phyloP scores from a whole-genome alignment of 2,329 filamentous ascomycete species.

The Aureobasidium sp. region DNA sequence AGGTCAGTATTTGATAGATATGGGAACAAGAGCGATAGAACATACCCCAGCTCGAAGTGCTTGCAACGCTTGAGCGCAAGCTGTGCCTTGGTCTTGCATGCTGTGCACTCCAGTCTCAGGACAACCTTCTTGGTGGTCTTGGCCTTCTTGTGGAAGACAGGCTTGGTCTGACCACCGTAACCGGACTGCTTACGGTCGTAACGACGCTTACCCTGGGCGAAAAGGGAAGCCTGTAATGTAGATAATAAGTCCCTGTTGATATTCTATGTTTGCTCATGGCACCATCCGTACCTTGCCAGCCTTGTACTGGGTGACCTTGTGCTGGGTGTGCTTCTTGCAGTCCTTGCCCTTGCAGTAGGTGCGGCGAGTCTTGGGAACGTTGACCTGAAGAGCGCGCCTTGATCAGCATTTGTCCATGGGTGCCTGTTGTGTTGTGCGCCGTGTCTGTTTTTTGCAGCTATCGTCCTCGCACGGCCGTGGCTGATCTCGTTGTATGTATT shows the following conservation, averaged over 20 bases:
- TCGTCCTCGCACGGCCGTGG: neutral
- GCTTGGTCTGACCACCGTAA: no score
- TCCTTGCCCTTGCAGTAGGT: slow-evolving; percentile 97
- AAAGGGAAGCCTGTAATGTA: slow-evolving; percentile 65
- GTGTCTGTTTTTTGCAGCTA: neutral
- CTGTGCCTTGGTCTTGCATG: slow-evolving; percentile 98
- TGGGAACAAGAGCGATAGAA: slow-evolving; percentile 24
- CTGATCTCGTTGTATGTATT: neutral
- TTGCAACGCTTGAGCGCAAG: slow-evolving; percentile 99
- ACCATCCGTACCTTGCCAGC: slow-evolving; percentile 68
- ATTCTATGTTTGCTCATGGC: neutral
- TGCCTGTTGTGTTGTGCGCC: neutral
- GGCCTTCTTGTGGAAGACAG: slow-evolving; percentile 99
- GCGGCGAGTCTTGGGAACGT: slow-evolving; percentile 96
- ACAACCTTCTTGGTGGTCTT: slow-evolving; percentile 99
- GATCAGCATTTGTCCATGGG: slow-evolving; percentile 11
- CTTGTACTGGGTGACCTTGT: slow-evolving; percentile 96
- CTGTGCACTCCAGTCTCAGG: slow-evolving; percentile 92
- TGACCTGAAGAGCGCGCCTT: slow-evolving; percentile 56
- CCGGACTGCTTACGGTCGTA: slow-evolving; percentile 41
- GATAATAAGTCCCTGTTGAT: neutral
- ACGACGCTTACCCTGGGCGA: slow-evolving; percentile 99
- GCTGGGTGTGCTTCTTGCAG: slow-evolving; percentile 71
- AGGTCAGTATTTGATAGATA: slow-evolving; percentile 36
- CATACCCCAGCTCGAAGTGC: slow-evolving; percentile 99